These are phyloP conservation scores for Raffaelea ambrosiae DNA, from an alignment of 2,329 filamentous ascomycete genomes.

Conservation along the genomic window DNA sequence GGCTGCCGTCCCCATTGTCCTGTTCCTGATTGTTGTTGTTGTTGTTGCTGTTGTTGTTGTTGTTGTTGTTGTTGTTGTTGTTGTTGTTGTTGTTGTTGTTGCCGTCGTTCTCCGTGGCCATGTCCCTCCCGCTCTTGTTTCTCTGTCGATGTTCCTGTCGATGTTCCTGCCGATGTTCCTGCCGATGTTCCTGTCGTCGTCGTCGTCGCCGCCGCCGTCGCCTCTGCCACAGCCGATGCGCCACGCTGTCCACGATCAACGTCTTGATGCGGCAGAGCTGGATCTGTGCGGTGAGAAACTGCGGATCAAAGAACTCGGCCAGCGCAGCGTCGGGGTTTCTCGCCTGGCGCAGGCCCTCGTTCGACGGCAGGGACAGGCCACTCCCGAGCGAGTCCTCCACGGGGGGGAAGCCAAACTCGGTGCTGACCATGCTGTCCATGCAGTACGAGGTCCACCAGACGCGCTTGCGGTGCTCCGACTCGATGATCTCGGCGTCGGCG, in stretches of 20 bases:
- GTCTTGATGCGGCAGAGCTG: constrained; percentile 10
- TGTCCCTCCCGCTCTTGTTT: no score
- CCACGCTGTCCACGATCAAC: constrained; percentile 5
- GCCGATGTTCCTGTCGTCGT: no score
- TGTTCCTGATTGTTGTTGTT: no score
- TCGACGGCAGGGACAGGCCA: neutral
- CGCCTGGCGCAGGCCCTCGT: neutral
- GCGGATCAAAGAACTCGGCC: constrained; percentile 8
- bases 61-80: no score
- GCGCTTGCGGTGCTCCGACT: constrained; percentile 25
- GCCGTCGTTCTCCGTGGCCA: no score
- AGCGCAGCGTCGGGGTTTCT: neutral
- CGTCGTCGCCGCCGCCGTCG: neutral
- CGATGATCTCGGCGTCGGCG: constrained; percentile 21
- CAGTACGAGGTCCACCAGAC: constrained; percentile 35
- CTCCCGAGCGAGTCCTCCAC: neutral
- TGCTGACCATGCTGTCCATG: constrained; percentile 25
- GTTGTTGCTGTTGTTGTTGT: no score
- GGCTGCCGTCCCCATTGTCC: neutral
- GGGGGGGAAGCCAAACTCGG: constrained; percentile 5
- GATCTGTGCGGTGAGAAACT: constrained; percentile 2
- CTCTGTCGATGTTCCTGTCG: no score
- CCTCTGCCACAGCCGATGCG: neutral
- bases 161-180: no score
- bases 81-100: no score